Percentiles rank a stretch among this genome's conserved stretches.
phyloP scores from a whole-genome alignment of 768 basidiomycete genomes.

The Strobilomyces dryophilus region DNA sequence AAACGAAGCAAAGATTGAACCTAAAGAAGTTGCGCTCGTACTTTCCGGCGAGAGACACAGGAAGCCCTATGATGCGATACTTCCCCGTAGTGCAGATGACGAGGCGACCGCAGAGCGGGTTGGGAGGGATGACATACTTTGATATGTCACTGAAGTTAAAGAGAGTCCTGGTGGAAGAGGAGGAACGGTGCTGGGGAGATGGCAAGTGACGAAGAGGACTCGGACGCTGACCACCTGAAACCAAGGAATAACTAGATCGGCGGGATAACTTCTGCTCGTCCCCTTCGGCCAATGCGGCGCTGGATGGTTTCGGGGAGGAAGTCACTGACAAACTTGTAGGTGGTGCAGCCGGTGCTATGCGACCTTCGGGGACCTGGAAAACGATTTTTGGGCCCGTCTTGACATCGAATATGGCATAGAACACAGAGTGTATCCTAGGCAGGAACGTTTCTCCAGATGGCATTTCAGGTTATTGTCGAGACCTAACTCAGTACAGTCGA shows the following conservation, averaged over 20 bases:
- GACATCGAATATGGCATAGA: conserved; percentile 91
- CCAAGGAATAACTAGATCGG: conserved; percentile 49
- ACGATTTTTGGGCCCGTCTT: conserved; percentile 83
- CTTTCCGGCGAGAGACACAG: conserved; percentile 69
- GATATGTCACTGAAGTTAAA: conserved; percentile 91
- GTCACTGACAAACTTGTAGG: conserved; percentile 26
- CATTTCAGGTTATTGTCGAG: conserved; percentile 25
- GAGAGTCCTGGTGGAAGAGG: conserved; percentile 51
- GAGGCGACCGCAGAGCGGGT: conserved; percentile 80
- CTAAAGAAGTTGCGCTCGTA: conserved; percentile 88
- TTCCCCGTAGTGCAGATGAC: conserved; percentile 80
- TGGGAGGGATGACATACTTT: conserved; percentile 90
- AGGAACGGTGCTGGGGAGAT: conserved; percentile 44
- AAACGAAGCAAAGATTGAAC: conserved; percentile 96
- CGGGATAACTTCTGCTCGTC: conserved; percentile 41
- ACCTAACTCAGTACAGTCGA: no score
- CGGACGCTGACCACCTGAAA: conserved; percentile 43
- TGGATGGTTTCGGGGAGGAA: conserved; percentile 34
- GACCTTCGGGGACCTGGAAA: conserved; percentile 90
- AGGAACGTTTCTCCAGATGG: conserved; percentile 63
- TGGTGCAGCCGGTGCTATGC: conserved; percentile 52
- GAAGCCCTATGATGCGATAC: conserved; percentile 90
- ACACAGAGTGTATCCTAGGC: conserved; percentile 79
- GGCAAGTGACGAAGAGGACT: conserved; percentile 40
- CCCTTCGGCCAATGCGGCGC: conserved; percentile 25